Evolutionary conservation across 371 early-diverging fungal species (phyloP), one percentile per base, ranked within the genome.

Genomic region (Haplosporangium sp.): DNA sequence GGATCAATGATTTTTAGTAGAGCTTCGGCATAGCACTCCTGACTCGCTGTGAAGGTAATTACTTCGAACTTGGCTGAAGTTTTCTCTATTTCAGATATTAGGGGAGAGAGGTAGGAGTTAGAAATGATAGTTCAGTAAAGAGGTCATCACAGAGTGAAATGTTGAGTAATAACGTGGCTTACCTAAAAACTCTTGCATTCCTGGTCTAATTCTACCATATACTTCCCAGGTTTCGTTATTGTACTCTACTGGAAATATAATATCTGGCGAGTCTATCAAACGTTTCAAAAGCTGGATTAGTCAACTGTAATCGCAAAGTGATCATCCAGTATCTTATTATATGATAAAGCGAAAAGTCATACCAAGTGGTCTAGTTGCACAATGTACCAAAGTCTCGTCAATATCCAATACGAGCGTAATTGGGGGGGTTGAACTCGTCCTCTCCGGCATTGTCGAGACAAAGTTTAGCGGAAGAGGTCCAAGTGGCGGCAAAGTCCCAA

Each of bases 301-400:
- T 61, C 17, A n/a, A 17, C 3, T 15, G 17, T 59, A 34, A 67
- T 63, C 17, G 13, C 19, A 34, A 48, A n/a, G 45, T 4, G 11
- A 2, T 17, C 53, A 38, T 15, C 27, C 1, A 27, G 27, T 27
- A 27, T 27, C 27, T 27, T 27, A 59, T 7, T 35, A n/a, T 37
- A 38, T 48, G 37, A 38, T 50, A 4, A n/a, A 4, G 27, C 3
- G 42, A 19, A 4, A 42, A 60, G 3, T 0, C 50, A 79, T 84
- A 71, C 84, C 85, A 15, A 87, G 77, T 15, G 82, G 76, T 6
- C 70, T 73, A 11, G 90, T 87, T 8, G 87, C 86, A 60, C 92
- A 93, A 69, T 93, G 93, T 4, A 94, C 94, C 11, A 94, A 84
- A 0, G 94, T 94, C 65, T 94, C 93, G 73, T 94, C 94, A 52